Conservation (phyloP, 352 stramenopile species). For the Phytophthora fragariaefolia region DNA sequence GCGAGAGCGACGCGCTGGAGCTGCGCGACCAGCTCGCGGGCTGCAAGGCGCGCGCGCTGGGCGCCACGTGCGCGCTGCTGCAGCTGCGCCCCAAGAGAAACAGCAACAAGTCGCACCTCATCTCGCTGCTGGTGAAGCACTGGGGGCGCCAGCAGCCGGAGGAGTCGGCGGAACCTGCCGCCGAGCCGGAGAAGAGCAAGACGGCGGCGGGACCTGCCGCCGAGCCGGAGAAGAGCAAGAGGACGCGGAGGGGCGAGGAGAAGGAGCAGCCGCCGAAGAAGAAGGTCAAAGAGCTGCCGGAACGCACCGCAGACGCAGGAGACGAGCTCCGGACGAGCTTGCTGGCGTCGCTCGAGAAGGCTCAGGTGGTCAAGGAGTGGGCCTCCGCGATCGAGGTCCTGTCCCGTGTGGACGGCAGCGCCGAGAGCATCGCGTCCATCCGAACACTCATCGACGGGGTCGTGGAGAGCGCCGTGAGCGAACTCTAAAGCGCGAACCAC, state of each 20-base stretch:
- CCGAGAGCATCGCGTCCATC: conserved; percentile 32
- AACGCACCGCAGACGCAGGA: conserved; percentile 3
- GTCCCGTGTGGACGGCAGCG: conserved; percentile 35
- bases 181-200: background rate
- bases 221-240: conserved; percentile 6
- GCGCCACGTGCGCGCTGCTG: conserved; percentile 27
- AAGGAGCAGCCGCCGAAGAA: conserved; percentile 6
- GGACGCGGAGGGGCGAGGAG: conserved; percentile 1
- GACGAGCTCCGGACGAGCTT: background rate
- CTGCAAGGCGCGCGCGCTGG: conserved; percentile 21
- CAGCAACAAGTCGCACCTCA: conserved; percentile 17
- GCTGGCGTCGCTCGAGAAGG: conserved; percentile 28
- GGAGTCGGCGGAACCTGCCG: background rate
- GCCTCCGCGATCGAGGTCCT: conserved; percentile 37
- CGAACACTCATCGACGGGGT: conserved; percentile 28
- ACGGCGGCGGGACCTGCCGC: background rate
- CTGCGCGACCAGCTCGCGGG: conserved; percentile 20
- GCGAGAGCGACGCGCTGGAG: conserved; percentile 14
- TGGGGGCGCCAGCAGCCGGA: no score
- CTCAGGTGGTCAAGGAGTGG: conserved; percentile 39
- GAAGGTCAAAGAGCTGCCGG: conserved; percentile 12
- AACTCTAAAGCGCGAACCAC: conserved; percentile 28
- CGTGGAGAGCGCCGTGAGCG: conserved; percentile 22
- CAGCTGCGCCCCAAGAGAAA: conserved; percentile 27
- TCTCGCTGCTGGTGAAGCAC: conserved; percentile 23